A percentile compares a stretch with the other conserved stretches of the same genome.
Conservation (phyloP, 441 rosid genomes). For the Capsella rubella region DNA sequence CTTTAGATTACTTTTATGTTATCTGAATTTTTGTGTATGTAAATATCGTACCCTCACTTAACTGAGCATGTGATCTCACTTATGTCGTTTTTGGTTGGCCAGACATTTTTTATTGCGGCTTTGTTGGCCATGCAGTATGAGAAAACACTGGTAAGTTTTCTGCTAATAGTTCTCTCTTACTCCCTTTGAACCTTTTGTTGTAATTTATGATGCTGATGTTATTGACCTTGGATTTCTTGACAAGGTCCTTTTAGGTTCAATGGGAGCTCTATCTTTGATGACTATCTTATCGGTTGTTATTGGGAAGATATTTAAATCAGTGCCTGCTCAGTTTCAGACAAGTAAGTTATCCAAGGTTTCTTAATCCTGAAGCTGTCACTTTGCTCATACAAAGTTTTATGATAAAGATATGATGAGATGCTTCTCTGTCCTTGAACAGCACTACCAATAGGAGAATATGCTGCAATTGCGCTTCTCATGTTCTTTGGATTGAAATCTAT, state of each 20-base stretch:
- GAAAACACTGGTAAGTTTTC: constrained; percentile 86
- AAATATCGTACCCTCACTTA: background rate
- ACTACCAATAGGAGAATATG: constrained; percentile 94
- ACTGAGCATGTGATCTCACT: constrained; percentile 9
- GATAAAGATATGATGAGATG: constrained; percentile 30
- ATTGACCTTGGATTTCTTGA: constrained; percentile 46
- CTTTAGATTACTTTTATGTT: background rate
- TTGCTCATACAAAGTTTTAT: background rate
- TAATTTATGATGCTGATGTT: constrained; percentile 23
- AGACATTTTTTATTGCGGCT: constrained; percentile 97
- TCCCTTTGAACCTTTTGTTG: background rate
- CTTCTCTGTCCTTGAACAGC: constrained; percentile 59
- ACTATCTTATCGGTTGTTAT: constrained; percentile 52
- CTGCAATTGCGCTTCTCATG: constrained; percentile 84
- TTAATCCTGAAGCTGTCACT: background rate
- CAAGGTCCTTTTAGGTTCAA: constrained; percentile 97
- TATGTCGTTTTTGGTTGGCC: constrained; percentile 42
- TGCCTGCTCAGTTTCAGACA: constrained; percentile 28
- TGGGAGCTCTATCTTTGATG: constrained; percentile 98
- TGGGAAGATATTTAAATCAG: constrained; percentile 48
- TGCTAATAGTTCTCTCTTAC: constrained; percentile 24
- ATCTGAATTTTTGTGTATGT: background rate
- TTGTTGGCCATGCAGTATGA: constrained; percentile 97
- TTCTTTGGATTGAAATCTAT: constrained; percentile 96
- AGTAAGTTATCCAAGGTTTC: background rate